Evolutionary conservation across 306 rosid genomes (phyloP).

Genomic region (Adenanthera pavonina): DNA sequence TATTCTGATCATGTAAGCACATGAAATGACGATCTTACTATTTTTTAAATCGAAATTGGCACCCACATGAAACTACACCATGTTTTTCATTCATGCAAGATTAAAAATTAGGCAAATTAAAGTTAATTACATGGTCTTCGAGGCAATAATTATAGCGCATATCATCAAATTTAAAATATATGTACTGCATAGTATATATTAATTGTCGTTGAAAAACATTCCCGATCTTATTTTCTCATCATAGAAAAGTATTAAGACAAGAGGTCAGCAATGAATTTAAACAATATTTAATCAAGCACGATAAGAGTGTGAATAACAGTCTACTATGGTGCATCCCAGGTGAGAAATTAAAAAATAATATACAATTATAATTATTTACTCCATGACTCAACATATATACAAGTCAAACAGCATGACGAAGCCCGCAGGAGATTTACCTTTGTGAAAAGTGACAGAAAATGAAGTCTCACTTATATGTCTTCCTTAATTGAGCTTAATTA

Average conservation of each 20-base stretch:
- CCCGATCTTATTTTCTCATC: neutral
- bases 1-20: no score
- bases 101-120: neutral
- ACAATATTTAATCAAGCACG: neutral
- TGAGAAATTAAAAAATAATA: neutral
- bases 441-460: constrained; percentile 18
- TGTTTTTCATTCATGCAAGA: neutral
- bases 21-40: neutral
- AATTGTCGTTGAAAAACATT: neutral
- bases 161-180: neutral
- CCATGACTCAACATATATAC: neutral
- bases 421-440: constrained; percentile 2
- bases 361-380: neutral
- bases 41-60: neutral
- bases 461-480: neutral
- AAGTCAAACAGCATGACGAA: constrained; percentile 7
- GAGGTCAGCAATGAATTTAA: neutral
- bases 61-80: neutral
- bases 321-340: constrained; percentile 15
- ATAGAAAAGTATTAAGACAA: neutral
- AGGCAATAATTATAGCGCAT: neutral
- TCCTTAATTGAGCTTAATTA: neutral
- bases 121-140: neutral
- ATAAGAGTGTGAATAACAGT: neutral
- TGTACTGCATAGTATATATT: neutral